Base-by-base conservation (phyloP, 2,329 filamentous ascomycete species). In the Phyllosticta citriasiana region DNA sequence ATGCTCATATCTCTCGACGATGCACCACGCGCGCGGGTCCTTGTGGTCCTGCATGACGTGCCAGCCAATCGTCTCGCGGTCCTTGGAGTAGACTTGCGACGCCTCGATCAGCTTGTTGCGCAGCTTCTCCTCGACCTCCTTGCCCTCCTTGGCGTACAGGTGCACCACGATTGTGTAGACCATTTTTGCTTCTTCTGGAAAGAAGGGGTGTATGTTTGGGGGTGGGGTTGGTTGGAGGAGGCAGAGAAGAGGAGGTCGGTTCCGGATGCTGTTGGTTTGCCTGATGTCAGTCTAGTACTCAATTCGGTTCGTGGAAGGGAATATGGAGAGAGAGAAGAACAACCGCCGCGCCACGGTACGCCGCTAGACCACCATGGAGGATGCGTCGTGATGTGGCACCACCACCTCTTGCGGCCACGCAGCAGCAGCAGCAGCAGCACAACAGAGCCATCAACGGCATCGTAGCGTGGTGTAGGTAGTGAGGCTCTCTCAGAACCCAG, bases 21-120 rank as follows among this genome's bases (percentile, higher is more conserved):
- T 88, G 55, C 85, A 88, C 74, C 91, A 91, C 57, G 85, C 84
- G 62, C 86, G 79, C 53, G 80, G 79, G 71, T 90, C 87, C 67
- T 82, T 78, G 62, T 84, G 80, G 67, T 86, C 85, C 76, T 90
- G 88, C 88, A 90, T 90, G 64, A 91, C 87, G 73, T 88, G 84
- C 88, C 88, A 90, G 54, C 78, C 81, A 62, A 86, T 69, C 12
- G 74, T 89, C 77, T 90, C 88, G 69, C 83, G 83, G 76, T 90
- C 88, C 65, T 88, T 79, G 65, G 81, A 83, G 76, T 90, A 90
- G 64, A 90, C 80, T 64, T 84, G 81, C 63, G 85, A 85, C n/a
- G 88, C 88, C 72, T 91, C 88, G 70, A 87, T 81, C 62, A 91
- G 83, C 78, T 90, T 91, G 62, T 83, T 83, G 68, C 84, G 83